Evolutionary conservation across 192 early-diverging fungal species (phyloP).

Genomic region (Gryganskiella cystojenkinii): DNA sequence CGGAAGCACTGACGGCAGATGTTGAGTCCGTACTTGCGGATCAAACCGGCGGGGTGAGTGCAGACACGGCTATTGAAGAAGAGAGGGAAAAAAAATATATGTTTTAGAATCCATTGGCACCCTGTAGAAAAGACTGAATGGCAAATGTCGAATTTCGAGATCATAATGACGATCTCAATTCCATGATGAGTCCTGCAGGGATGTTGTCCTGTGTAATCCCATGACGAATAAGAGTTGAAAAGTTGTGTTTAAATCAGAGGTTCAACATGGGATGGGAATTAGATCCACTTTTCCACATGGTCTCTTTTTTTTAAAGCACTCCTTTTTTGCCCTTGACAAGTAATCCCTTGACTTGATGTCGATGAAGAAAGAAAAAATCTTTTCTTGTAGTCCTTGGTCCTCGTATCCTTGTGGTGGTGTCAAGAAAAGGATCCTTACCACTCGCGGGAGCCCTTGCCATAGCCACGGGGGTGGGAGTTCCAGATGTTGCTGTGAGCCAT

Average conservation of each 20-base stretch:
- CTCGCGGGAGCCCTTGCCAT: constrained; percentile 98
- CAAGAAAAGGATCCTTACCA: constrained; percentile 74
- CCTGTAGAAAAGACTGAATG: not conserved
- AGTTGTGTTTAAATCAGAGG: constrained; percentile 2
- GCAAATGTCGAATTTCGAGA: no score
- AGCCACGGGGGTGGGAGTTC: constrained; percentile 96
- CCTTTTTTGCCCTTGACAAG: no score
- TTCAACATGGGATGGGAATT: constrained; percentile 14
- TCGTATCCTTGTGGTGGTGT: not conserved
- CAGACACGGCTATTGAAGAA: constrained; percentile 85
- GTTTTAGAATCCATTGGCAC: not conserved
- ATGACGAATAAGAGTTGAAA: no score
- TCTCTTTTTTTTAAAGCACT: not conserved
- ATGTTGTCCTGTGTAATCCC: no score
- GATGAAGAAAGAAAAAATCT: no score
- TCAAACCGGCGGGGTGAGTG: constrained; percentile 99
- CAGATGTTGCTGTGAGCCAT: constrained; percentile 98
- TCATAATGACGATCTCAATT: no score
- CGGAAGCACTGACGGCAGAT: constrained; percentile 99
- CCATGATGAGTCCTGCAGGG: no score
- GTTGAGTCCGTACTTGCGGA: constrained; percentile 99
- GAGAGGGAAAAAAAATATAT: not conserved
- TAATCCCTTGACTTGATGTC: no score
- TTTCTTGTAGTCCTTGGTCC: no score
- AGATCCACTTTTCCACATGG: not conserved